Conservation (phyloP, 2,329 filamentous ascomycete genomes). For the Calonectria hawksworthii region DNA sequence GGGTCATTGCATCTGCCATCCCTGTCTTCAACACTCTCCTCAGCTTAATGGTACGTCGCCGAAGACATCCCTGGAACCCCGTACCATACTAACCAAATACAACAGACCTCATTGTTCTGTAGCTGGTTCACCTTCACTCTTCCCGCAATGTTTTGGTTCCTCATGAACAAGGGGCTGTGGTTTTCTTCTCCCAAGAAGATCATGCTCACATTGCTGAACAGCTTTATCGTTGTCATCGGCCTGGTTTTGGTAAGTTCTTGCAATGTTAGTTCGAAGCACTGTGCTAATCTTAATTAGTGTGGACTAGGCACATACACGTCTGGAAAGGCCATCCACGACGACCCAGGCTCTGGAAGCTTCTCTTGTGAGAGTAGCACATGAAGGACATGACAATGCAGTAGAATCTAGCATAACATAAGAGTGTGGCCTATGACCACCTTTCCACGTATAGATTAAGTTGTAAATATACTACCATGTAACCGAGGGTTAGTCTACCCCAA, state of each 20-base stretch:
- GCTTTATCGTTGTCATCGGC: not conserved
- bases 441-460: not conserved
- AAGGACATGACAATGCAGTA: not conserved
- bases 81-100: not conserved
- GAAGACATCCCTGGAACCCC: no score
- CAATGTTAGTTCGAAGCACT: not conserved
- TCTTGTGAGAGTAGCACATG: not conserved
- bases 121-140: not conserved
- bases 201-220: not conserved
- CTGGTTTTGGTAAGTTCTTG: not conserved
- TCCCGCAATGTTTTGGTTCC: not conserved
- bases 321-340: not conserved
- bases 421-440: not conserved
- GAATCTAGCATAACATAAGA: not conserved
- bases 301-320: not conserved
- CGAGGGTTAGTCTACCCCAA: no score
- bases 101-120: not conserved
- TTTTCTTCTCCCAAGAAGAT: not conserved
- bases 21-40: not conserved
- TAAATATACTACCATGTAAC: no score
- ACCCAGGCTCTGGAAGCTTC: not conserved
- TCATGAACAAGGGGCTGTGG: not conserved
- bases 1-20: not conserved
- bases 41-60: not conserved
- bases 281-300: not conserved